Evolutionary conservation across 2,329 filamentous ascomycete species (phyloP).

Genomic region (Sporothrix protearum): DNA sequence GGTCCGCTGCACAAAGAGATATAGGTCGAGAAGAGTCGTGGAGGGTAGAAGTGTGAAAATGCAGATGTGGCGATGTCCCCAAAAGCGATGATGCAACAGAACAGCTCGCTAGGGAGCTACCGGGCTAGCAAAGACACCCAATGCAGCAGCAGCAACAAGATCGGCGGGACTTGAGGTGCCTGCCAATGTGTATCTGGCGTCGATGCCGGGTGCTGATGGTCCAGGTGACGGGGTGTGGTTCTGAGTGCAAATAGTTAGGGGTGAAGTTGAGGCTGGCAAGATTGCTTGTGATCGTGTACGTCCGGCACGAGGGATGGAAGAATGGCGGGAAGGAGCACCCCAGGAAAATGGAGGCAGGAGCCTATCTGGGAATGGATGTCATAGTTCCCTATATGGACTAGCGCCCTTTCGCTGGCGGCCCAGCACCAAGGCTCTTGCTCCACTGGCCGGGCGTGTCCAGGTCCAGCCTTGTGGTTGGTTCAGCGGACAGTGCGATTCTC

Average conservation of each 20-base stretch:
- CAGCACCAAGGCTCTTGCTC: constrained; percentile 21
- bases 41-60: not conserved
- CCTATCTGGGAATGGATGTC: constrained; percentile 15
- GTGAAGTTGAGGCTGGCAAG: constrained; percentile 1
- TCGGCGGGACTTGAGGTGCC: not conserved
- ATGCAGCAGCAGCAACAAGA: constrained; percentile 14
- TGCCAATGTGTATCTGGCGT: not conserved
- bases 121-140: not conserved
- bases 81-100: constrained; percentile 15
- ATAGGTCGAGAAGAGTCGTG: not conserved
- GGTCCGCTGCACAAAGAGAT: not conserved
- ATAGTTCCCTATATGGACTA: constrained; percentile 19
- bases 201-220: not conserved
- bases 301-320: constrained; percentile 23
- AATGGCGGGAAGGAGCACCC: constrained; percentile 17
- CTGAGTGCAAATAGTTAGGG: not conserved
- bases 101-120: constrained; percentile 8
- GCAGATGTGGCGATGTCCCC: constrained; percentile 13
- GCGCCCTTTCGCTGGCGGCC: not conserved
- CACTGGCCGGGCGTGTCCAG: constrained; percentile 25
- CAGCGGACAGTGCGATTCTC: constrained; percentile 12
- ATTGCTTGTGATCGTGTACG: constrained; percentile 26
- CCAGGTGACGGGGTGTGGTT: not conserved
- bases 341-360: not conserved
- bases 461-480: constrained; percentile 27